These are phyloP conservation scores for Penicillium salamii DNA, from an alignment of 495 filamentous ascomycete genomes.

Conservation along the genomic window DNA sequence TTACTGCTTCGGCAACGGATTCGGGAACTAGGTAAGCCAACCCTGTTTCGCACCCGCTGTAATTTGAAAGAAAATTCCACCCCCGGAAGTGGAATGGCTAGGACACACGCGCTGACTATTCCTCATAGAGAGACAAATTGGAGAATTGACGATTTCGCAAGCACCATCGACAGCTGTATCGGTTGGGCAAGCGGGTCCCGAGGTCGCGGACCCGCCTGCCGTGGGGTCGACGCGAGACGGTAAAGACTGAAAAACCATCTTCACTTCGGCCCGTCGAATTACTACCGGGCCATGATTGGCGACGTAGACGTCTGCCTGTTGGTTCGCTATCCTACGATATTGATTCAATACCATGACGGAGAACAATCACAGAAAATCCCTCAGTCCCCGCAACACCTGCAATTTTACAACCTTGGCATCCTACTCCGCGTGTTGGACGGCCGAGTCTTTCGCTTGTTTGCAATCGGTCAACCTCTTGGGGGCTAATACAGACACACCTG, in stretches of 20 bases:
- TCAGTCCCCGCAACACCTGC: not conserved
- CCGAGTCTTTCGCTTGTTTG: not conserved
- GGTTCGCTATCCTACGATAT: not conserved
- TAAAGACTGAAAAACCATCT: slow-evolving; percentile 16
- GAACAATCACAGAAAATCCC: not conserved
- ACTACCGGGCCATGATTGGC: slow-evolving; percentile 1
- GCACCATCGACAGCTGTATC: slow-evolving; percentile 14
- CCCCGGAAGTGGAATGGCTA: slow-evolving; percentile 3
- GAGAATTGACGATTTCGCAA: slow-evolving; percentile 23
- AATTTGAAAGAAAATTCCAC: not conserved
- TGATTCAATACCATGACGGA: slow-evolving; percentile 1
- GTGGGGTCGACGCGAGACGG: slow-evolving; percentile 22
- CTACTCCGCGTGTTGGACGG: not conserved
- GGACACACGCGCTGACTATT: not conserved
- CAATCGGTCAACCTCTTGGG: not conserved
- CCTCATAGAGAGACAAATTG: slow-evolving; percentile 35
- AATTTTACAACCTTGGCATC: not conserved
- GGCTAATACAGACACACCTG: not conserved
- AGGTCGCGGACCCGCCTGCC: slow-evolving; percentile 21
- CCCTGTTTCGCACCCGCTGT: not conserved
- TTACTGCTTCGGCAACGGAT: slow-evolving; percentile 87
- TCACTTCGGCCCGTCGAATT: not conserved
- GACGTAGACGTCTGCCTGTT: not conserved
- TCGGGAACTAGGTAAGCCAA: slow-evolving; percentile 62
- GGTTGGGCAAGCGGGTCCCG: slow-evolving; percentile 22